A percentile compares a stretch with the other conserved stretches of the same genome.
Evolutionary conservation across 2,329 filamentous ascomycete genomes (phyloP).

Genomic region (Dothideomycetes sp.): DNA sequence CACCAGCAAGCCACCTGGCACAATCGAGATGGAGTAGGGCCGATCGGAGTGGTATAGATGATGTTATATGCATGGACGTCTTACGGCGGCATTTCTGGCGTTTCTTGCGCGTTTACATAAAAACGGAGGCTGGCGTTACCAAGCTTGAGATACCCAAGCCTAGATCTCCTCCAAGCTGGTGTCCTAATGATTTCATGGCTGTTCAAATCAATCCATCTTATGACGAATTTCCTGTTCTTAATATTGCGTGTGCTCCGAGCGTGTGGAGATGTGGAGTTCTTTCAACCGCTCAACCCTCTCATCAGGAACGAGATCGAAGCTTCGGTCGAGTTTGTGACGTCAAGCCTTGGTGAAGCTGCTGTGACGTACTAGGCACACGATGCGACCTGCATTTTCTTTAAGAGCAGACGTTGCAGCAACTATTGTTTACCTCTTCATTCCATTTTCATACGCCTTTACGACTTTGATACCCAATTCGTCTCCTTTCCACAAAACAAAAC

Average conservation of each 20-base stretch:
- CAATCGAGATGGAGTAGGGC: slow-evolving; percentile 61
- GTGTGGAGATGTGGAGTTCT: background rate
- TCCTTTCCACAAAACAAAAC: background rate
- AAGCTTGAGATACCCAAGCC: background rate
- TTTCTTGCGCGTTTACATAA: background rate
- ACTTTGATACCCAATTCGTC: slow-evolving; percentile 3
- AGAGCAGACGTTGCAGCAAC: background rate
- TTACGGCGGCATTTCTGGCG: background rate
- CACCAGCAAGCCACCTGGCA: slow-evolving; percentile 58
- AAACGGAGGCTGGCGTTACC: background rate
- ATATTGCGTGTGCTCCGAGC: background rate
- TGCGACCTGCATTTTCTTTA: background rate
- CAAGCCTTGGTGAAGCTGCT: background rate
- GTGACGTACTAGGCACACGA: background rate
- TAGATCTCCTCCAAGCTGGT: background rate
- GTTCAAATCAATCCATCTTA: background rate
- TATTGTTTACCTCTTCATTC: slow-evolving; percentile 5
- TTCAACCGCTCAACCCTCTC: too few species aligned
- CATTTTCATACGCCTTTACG: slow-evolving; percentile 5
- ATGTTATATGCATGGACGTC: background rate
- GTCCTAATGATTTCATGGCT: background rate
- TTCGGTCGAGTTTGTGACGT: background rate
- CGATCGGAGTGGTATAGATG: slow-evolving; percentile 3
- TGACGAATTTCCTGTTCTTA: too few species aligned
- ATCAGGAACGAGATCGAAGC: background rate